Evolutionary conservation across 2,329 filamentous ascomycete genomes (phyloP).

Genomic region (Trichoderma semiorbis): DNA sequence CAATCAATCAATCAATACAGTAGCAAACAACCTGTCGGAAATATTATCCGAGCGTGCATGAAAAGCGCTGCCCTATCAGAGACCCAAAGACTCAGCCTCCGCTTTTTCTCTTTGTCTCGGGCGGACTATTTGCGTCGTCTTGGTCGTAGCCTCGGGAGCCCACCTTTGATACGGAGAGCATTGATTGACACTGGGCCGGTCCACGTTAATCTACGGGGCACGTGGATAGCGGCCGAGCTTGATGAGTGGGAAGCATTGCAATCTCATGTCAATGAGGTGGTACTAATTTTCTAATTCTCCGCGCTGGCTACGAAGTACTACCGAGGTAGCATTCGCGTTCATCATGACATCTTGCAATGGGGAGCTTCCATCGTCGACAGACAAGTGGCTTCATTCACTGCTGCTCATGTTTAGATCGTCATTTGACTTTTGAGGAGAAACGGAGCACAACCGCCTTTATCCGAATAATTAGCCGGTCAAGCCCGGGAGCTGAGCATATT

Average conservation of each 20-base stretch:
- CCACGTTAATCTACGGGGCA: background rate
- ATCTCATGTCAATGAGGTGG: background rate
- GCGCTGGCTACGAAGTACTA: background rate
- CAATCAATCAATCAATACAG: background rate
- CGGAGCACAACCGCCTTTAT: background rate
- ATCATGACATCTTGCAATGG: background rate
- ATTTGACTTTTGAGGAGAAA: background rate
- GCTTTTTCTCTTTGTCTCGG: background rate
- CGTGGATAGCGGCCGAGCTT: background rate
- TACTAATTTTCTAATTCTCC: background rate
- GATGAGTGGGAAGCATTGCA: background rate
- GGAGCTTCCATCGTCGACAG: background rate
- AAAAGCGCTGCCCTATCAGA: background rate
- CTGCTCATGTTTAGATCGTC: background rate
- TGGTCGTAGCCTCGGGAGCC: background rate
- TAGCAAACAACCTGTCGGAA: background rate
- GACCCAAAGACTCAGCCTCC: background rate
- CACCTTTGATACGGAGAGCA: background rate
- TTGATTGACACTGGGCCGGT: background rate
- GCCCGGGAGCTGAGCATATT: slow-evolving; percentile 1
- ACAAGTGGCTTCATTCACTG: background rate
- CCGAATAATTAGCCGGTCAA: background rate
- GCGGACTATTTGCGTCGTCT: slow-evolving; percentile 9
- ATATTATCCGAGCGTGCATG: slow-evolving; percentile 15
- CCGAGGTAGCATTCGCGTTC: background rate